phyloP scores from a whole-genome alignment of 345 rosid genomes.

The Eucalyptus marginata region DNA sequence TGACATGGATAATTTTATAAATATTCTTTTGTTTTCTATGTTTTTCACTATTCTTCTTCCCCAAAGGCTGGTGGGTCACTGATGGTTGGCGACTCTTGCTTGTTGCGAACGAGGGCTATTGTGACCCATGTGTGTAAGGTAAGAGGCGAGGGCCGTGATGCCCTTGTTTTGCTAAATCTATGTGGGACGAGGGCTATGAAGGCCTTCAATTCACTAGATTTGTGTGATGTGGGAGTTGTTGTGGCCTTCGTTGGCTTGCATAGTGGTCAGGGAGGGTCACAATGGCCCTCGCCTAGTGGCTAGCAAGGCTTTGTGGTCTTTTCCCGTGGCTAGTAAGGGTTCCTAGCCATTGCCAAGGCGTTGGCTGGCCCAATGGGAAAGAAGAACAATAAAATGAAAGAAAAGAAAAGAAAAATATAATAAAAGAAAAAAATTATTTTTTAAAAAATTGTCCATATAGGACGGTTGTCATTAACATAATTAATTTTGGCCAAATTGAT shows the following conservation, averaged over 20 bases:
- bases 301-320: too few species aligned
- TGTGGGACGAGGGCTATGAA: not conserved
- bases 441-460: too few species aligned
- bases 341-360: too few species aligned
- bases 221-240: not conserved
- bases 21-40: too few species aligned
- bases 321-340: too few species aligned
- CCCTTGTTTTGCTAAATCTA: not conserved
- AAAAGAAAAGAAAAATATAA: not conserved
- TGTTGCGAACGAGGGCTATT: not conserved
- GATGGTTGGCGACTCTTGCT: not conserved
- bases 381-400: not conserved
- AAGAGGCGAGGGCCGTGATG: not conserved
- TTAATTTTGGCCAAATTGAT: not conserved
- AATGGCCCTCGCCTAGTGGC: too few species aligned
- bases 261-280: not conserved
- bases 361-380: not conserved
- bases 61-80: not conserved
- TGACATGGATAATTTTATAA: too few species aligned
- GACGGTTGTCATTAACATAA: not conserved
- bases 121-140: not conserved
- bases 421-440: not conserved
- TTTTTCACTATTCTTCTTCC: not conserved
- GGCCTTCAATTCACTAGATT: not conserved
- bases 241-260: not conserved